A percentile compares a stretch with the other conserved stretches of the same genome.
phyloP scores from a whole-genome alignment of 2,329 filamentous ascomycete species.

The Mycosphaerella sp. region DNA sequence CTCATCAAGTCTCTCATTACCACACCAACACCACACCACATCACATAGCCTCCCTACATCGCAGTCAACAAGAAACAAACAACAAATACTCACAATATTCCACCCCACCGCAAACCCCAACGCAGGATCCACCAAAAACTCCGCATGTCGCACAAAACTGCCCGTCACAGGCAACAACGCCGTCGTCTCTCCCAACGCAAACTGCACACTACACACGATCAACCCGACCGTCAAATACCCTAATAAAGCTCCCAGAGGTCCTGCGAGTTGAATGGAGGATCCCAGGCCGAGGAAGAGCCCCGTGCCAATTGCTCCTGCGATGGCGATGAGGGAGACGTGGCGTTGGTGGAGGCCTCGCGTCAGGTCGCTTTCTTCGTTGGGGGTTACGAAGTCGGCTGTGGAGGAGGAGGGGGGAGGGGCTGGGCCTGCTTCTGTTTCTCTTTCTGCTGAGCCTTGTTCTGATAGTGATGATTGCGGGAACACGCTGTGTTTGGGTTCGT shows the following conservation, averaged over 20 bases:
- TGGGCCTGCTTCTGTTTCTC: background rate
- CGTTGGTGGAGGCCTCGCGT: slow-evolving; percentile 48
- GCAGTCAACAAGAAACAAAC: background rate
- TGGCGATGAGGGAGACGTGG: slow-evolving; percentile 58
- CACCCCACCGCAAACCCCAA: slow-evolving; percentile 27
- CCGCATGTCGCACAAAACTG: slow-evolving; percentile 46
- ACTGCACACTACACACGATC: slow-evolving; percentile 47
- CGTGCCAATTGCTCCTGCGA: slow-evolving; percentile 67
- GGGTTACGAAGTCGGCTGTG: slow-evolving; percentile 26
- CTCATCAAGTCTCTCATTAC: background rate
- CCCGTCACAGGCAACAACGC: slow-evolving; percentile 49
- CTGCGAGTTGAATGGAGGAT: slow-evolving; percentile 47
- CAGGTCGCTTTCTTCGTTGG: slow-evolving; percentile 33
- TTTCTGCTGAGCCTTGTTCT: background rate
- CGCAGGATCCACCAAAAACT: slow-evolving; percentile 49
- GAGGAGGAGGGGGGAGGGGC: background rate
- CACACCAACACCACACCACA: background rate
- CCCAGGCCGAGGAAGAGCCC: slow-evolving; percentile 57
- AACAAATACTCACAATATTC: slow-evolving; percentile 17
- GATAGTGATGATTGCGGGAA: background rate
- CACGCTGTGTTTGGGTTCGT: background rate
- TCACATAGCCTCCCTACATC: too few relatives aligned
- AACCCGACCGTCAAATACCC: slow-evolving; percentile 48
- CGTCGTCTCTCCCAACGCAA: slow-evolving; percentile 48
- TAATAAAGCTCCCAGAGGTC: slow-evolving; percentile 48